Conservation (phyloP, 805 yeast species). For the Maudiozyma saulgeensis region DNA sequence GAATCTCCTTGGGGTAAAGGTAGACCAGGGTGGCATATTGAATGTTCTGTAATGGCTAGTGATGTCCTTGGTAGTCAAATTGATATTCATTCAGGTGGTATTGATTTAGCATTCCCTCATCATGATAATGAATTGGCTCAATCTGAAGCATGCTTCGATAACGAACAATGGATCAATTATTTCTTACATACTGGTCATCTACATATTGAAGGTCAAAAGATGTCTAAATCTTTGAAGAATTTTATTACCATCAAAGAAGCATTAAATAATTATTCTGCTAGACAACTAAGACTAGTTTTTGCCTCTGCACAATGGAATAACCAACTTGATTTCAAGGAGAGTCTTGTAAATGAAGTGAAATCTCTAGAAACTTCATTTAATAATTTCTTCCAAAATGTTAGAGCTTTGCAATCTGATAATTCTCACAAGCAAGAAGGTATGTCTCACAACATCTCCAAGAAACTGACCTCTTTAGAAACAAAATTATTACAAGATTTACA, state of each 20-base stretch:
- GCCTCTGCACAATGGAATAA: slow-evolving; percentile 89
- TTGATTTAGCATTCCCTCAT: slow-evolving; percentile 96
- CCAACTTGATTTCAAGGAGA: slow-evolving; percentile 84
- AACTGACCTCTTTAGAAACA: slow-evolving; percentile 46
- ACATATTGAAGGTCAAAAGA: slow-evolving; percentile 96
- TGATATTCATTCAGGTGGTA: slow-evolving; percentile 96
- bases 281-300: slow-evolving; percentile 86
- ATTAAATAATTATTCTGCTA: slow-evolving; percentile 52
- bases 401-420: slow-evolving; percentile 68
- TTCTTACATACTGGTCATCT: slow-evolving; percentile 95
- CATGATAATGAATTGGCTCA: slow-evolving; percentile 98
- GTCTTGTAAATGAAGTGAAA: slow-evolving; percentile 65
- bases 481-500: slow-evolving; percentile 42
- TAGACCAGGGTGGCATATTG: slow-evolving; percentile 99
- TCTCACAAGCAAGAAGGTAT: slow-evolving; percentile 35
- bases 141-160: slow-evolving; percentile 83
- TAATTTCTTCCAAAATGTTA: slow-evolving; percentile 79
- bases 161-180: slow-evolving; percentile 93
- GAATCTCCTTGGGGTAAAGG: slow-evolving; percentile 94
- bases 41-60: slow-evolving; percentile 97
- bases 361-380: slow-evolving; percentile 63
- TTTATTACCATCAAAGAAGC: slow-evolving; percentile 94
- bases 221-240: slow-evolving; percentile 92
- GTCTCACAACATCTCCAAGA: slow-evolving; percentile 50
- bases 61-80: slow-evolving; percentile 73